Evolutionary conservation across 2,329 filamentous ascomycete genomes (phyloP).

Genomic region (Aciculosporium take): DNA sequence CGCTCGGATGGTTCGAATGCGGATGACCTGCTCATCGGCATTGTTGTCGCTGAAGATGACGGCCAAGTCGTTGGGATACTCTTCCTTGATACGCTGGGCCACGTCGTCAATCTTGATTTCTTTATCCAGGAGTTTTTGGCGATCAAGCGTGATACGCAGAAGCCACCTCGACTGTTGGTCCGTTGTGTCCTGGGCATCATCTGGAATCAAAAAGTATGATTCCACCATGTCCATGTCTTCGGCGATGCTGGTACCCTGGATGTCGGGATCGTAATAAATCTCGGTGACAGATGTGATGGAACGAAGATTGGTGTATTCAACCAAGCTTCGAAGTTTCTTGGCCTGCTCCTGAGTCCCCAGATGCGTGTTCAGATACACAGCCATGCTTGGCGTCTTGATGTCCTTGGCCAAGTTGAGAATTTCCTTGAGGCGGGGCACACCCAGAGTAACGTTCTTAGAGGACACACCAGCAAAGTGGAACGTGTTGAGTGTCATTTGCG

Average conservation of each 20-base stretch:
- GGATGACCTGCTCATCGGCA: slow-evolving; percentile 86
- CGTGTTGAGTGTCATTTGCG: slow-evolving; percentile 98
- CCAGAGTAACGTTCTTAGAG: slow-evolving; percentile 97
- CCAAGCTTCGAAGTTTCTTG: slow-evolving; percentile 71
- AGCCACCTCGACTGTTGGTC: slow-evolving; percentile 88
- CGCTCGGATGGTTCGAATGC: slow-evolving; percentile 65
- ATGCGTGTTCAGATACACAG: slow-evolving; percentile 61
- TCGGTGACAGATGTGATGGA: slow-evolving; percentile 86
- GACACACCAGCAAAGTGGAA: slow-evolving; percentile 99
- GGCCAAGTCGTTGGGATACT: slow-evolving; percentile 71
- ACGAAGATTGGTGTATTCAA: slow-evolving; percentile 88
- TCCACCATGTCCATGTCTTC: slow-evolving; percentile 90
- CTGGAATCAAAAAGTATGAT: slow-evolving; percentile 88
- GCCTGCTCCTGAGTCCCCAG: slow-evolving; percentile 61
- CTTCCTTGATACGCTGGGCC: slow-evolving; percentile 74
- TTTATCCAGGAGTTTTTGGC: slow-evolving; percentile 91
- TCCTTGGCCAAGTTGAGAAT: slow-evolving; percentile 96
- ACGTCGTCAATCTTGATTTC: slow-evolving; percentile 84
- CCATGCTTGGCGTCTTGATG: slow-evolving; percentile 98
- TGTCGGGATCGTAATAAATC: slow-evolving; percentile 93
- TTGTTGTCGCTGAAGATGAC: slow-evolving; percentile 98
- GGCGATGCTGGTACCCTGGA: slow-evolving; percentile 70
- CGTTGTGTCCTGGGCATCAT: slow-evolving; percentile 47
- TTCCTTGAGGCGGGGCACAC: slow-evolving; percentile 97
- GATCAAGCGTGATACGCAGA: slow-evolving; percentile 81